Evolutionary conservation across 140 eudicot species (phyloP).

Genomic region (Ambrosia hybrid): DNA sequence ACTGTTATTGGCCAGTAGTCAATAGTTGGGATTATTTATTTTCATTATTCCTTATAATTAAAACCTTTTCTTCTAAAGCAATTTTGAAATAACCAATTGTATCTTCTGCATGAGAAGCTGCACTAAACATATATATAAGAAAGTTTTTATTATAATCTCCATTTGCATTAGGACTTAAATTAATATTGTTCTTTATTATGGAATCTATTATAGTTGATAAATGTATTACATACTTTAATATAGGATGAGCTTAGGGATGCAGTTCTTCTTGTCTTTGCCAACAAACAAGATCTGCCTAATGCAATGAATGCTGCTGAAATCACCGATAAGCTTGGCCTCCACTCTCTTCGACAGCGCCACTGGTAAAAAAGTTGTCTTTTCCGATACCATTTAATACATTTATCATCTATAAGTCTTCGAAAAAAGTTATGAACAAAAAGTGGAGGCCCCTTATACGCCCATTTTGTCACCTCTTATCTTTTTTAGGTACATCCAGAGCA

Average conservation of each 20-base stretch:
- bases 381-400: not conserved
- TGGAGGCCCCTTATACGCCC: not conserved
- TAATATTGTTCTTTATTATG: not conserved
- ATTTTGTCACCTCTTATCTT: not conserved
- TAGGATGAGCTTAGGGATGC: constrained; percentile 66
- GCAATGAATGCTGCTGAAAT: constrained; percentile 70
- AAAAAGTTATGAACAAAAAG: not conserved
- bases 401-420: not conserved
- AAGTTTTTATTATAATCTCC: not conserved
- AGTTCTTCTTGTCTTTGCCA: constrained; percentile 61
- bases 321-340: constrained; percentile 61
- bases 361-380: constrained; percentile 32
- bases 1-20: no score
- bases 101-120: not conserved
- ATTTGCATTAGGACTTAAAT: not conserved
- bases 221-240: not conserved
- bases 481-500: constrained; percentile 64
- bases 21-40: no score
- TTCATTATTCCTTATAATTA: no score
- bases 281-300: constrained; percentile 67
- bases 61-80: not conserved
- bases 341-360: constrained; percentile 61
- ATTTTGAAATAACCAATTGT: not conserved
- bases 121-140: not conserved
- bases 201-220: not conserved